Percentiles rank a stretch among this genome's conserved stretches.
phyloP scores from a whole-genome alignment of 805 yeast genomes.

The Starmera caribaea region DNA sequence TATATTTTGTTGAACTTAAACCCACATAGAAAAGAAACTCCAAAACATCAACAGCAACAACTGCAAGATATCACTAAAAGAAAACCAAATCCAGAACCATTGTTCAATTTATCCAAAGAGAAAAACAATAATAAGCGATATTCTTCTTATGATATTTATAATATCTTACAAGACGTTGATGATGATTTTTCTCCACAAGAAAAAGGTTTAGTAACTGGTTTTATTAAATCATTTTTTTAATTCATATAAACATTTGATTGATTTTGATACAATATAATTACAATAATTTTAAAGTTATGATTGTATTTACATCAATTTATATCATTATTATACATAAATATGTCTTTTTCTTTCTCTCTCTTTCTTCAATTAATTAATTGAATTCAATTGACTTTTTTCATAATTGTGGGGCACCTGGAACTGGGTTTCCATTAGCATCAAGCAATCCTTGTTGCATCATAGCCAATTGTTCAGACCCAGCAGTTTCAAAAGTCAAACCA shows the following conservation, averaged over 20 bases:
- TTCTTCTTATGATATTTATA: conserved; percentile 14
- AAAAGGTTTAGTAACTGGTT: not conserved
- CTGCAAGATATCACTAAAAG: conserved; percentile 1
- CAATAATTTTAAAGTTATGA: no score
- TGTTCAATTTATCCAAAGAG: conserved; percentile 2
- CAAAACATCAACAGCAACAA: not conserved
- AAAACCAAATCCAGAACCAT: conserved; percentile 6
- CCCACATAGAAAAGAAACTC: conserved; percentile 7
- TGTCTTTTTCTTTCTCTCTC: no score
- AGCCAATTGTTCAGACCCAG: conserved; percentile 87
- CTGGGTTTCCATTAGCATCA: conserved; percentile 79
- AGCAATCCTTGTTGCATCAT: conserved; percentile 83
- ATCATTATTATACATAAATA: no score
- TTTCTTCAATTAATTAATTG: not conserved
- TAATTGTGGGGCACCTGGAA: conserved; percentile 66
- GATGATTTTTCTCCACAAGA: conserved; percentile 10
- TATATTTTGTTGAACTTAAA: conserved; percentile 16
- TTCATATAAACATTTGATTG: no score
- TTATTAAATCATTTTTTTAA: not conserved
- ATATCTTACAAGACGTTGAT: conserved; percentile 10
- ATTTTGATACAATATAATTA: no score
- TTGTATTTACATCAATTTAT: no score
- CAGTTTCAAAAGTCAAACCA: conserved; percentile 92
- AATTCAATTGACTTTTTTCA: no score
- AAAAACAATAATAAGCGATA: conserved; percentile 9